Percentiles rank a stretch among this genome's conserved stretches.
Evolutionary conservation across 78 protist species (phyloP).

Genomic region (Tieghemostelium lacteum): DNA sequence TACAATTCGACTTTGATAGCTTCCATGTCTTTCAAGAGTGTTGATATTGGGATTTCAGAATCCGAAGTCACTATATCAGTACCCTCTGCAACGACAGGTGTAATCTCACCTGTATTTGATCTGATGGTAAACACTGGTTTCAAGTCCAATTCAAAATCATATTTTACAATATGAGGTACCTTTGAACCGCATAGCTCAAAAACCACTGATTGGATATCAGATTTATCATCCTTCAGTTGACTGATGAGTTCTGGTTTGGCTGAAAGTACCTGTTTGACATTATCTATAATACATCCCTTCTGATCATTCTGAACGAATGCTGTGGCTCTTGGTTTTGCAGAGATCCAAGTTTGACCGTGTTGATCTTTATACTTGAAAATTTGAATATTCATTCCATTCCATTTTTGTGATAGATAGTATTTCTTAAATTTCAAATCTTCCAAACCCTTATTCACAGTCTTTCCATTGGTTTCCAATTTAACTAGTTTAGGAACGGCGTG

Average conservation of each 20-base stretch:
- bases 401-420: constrained; percentile 31
- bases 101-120: background rate
- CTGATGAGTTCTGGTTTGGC: background rate
- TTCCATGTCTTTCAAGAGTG: background rate
- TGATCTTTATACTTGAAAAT: constrained; percentile 34
- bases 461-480: background rate
- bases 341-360: background rate
- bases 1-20: constrained; percentile 2
- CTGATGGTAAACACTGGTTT: constrained; percentile 34
- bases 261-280: background rate
- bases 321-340: constrained; percentile 40
- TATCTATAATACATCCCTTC: constrained; percentile 10
- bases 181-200: constrained; percentile 45
- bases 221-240: background rate
- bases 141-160: constrained; percentile 23
- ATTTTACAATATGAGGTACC: constrained; percentile 58
- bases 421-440: background rate
- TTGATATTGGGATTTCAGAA: background rate
- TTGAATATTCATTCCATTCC: constrained; percentile 78
- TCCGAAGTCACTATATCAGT: background rate
- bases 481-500: constrained; percentile 23
- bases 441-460: background rate
- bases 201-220: constrained; percentile 5
- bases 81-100: background rate
- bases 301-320: constrained; percentile 14